phyloP scores from a whole-genome alignment of 495 filamentous ascomycete species.

The Chaetomium tenue region DNA sequence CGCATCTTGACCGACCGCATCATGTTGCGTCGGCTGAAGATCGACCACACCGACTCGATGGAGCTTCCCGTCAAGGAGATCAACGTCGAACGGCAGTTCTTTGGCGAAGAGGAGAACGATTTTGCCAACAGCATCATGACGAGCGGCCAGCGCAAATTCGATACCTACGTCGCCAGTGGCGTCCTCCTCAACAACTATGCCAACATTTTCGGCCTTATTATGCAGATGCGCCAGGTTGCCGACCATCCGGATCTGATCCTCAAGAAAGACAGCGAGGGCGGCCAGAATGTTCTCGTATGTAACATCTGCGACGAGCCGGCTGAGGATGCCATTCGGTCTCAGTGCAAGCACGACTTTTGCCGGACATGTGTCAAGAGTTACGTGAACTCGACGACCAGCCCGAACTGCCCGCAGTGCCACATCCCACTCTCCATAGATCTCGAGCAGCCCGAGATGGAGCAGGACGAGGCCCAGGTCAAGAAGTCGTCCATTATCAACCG shows the following conservation, averaged over 20 bases:
- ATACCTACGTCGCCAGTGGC: conserved; percentile 91
- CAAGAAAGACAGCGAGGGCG: conserved; percentile 78
- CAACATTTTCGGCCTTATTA: conserved; percentile 83
- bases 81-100: conserved; percentile 86
- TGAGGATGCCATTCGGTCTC: conserved; percentile 87
- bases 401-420: conserved; percentile 90
- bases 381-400: conserved; percentile 66
- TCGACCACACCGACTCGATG: conserved; percentile 87
- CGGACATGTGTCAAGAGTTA: conserved; percentile 84
- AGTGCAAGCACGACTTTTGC: conserved; percentile 94
- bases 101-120: conserved; percentile 90
- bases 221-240: conserved; percentile 95
- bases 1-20: conserved; percentile 82
- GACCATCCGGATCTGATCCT: conserved; percentile 94
- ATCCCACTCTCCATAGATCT: conserved; percentile 85
- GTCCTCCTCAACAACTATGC: conserved; percentile 97
- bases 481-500: conserved; percentile 95
- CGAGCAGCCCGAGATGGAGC: conserved; percentile 89
- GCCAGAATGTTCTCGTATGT: conserved; percentile 89
- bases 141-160: conserved; percentile 79
- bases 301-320: conserved; percentile 93
- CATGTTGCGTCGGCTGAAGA: conserved; percentile 91
- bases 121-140: conserved; percentile 95
- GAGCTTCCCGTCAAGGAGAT: conserved; percentile 95
- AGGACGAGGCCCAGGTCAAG: conserved; percentile 78